Evolutionary conservation across 169 alveolate genomes (phyloP).

Genomic region (Sarcocystis neurona): DNA sequence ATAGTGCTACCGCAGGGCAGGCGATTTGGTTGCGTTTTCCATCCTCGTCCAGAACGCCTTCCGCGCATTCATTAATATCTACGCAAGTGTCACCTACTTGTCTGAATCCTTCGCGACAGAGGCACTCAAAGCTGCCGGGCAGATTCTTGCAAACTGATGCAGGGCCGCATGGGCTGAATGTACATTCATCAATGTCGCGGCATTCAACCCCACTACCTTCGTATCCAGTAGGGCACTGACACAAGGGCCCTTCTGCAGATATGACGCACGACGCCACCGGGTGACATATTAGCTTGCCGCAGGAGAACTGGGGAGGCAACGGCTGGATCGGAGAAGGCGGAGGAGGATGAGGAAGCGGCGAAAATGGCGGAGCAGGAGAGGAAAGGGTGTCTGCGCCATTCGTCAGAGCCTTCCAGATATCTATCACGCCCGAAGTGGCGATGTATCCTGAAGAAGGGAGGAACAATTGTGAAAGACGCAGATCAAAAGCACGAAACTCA

Average conservation of each 20-base stretch:
- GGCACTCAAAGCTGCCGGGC: constrained; percentile 67
- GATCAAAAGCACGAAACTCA: too few relatives aligned
- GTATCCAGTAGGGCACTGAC: constrained; percentile 62
- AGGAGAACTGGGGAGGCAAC: constrained; percentile 30
- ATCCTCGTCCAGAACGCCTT: neutral
- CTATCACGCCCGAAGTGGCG: constrained; percentile 31
- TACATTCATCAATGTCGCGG: constrained; percentile 68
- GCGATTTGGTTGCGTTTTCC: constrained; percentile 29
- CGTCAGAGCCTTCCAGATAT: constrained; percentile 55
- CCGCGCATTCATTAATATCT: constrained; percentile 61
- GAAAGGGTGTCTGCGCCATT: constrained; percentile 45
- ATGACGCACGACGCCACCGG: constrained; percentile 20
- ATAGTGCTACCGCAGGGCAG: constrained; percentile 63
- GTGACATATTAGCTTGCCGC: constrained; percentile 35
- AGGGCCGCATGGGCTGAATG: constrained; percentile 67
- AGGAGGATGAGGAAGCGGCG: constrained; percentile 34
- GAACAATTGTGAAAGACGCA: too few relatives aligned
- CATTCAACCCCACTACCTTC: constrained; percentile 64
- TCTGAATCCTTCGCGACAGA: constrained; percentile 65
- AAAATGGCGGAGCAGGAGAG: constrained; percentile 44
- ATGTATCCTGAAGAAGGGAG: neutral
- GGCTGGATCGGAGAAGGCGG: constrained; percentile 46
- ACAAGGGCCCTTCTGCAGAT: neutral
- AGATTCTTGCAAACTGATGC: constrained; percentile 68
- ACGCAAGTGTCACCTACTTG: constrained; percentile 62